Percentiles rank a stretch among this genome's conserved stretches.
These are phyloP conservation scores for Pachyrhizus erosus DNA, from an alignment of 306 rosid species.

Conservation along the genomic window DNA sequence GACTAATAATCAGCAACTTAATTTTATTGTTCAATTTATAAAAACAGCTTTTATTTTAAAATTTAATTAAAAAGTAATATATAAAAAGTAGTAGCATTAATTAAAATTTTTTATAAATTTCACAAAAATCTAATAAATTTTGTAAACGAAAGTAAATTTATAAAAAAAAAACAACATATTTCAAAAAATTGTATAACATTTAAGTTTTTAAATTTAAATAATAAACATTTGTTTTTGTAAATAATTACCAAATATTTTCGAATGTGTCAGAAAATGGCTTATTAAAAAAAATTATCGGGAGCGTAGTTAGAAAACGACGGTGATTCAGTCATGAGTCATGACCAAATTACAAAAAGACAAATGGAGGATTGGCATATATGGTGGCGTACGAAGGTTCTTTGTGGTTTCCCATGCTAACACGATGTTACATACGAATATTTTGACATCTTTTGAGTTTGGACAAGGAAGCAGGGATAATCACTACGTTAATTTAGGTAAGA, in stretches of 20 bases:
- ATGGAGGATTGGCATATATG: not conserved
- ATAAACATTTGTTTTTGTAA: not conserved
- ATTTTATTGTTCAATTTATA: too few relatives aligned
- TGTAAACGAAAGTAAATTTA: not conserved
- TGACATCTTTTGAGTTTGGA: not conserved
- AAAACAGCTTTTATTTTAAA: too few relatives aligned
- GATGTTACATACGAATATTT: not conserved
- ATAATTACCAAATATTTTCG: not conserved
- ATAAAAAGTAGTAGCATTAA: too few relatives aligned
- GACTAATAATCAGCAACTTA: too few relatives aligned
- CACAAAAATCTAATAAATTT: too few relatives aligned
- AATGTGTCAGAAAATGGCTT: not conserved
- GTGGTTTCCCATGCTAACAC: not conserved
- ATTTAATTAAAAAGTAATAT: too few relatives aligned
- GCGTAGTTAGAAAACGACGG: not conserved
- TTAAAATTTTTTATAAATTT: too few relatives aligned
- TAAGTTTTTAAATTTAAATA: not conserved
- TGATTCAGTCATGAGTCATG: not conserved
- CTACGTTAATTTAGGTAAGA: too few relatives aligned
- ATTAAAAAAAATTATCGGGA: not conserved
- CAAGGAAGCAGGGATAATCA: too few relatives aligned
- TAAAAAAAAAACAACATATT: not conserved
- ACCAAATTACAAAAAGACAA: not conserved
- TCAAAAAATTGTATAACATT: not conserved
- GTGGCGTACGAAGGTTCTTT: slow-evolving; percentile 1